Conservation (phyloP, 1,284 basidiomycete genomes). For the Takashimella tepidaria region DNA sequence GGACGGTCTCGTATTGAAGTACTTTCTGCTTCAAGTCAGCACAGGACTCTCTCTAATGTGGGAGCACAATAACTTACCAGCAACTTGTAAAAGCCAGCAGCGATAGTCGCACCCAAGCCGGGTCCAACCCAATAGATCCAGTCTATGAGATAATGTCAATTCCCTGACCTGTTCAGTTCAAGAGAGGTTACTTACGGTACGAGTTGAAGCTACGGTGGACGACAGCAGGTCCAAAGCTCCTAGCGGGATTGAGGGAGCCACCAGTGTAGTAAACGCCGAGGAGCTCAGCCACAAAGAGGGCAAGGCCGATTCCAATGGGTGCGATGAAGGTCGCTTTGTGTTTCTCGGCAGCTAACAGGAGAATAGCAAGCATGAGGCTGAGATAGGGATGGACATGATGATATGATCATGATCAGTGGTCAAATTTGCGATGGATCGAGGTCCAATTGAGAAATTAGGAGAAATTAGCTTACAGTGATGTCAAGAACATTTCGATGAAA, state of each 20-base stretch:
- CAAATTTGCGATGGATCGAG: neutral
- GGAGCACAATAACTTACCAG: conserved; percentile 28
- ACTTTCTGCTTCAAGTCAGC: conserved; percentile 21
- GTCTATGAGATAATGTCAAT: conserved; percentile 11
- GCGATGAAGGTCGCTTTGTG: conserved; percentile 53
- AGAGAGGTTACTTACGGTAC: conserved; percentile 23
- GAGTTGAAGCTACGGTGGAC: conserved; percentile 30
- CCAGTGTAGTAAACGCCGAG: conserved; percentile 48
- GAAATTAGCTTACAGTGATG: conserved; percentile 35
- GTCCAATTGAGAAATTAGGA: neutral
- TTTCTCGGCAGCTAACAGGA: conserved; percentile 52
- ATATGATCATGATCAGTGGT: neutral
- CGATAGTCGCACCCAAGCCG: conserved; percentile 36
- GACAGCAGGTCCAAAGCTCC: conserved; percentile 47
- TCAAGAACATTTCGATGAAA: conserved; percentile 50
- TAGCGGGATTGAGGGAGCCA: conserved; percentile 46
- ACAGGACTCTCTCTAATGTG: too few species aligned
- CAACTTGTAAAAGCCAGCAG: conserved; percentile 46
- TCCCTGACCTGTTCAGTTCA: neutral
- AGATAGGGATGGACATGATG: neutral
- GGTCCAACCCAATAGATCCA: conserved; percentile 49
- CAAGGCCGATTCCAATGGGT: conserved; percentile 52
- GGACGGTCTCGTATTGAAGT: conserved; percentile 45
- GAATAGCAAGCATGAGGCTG: conserved; percentile 45
- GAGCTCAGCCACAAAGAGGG: conserved; percentile 51